Evolutionary conservation across 1,284 basidiomycete genomes (phyloP).

Genomic region (Phylloboletellus chloephorus): DNA sequence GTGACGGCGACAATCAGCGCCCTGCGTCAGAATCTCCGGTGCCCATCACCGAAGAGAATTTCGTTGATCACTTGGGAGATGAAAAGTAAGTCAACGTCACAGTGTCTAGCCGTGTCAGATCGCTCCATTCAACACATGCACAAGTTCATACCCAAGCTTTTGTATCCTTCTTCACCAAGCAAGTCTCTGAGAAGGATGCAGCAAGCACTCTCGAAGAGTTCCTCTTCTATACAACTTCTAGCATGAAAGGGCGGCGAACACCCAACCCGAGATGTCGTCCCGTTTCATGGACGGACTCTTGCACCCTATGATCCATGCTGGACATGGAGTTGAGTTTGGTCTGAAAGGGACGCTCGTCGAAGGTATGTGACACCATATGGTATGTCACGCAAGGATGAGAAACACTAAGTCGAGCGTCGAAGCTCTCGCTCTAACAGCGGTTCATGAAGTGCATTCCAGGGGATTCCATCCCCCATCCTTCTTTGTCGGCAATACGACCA

Average conservation of each 20-base stretch:
- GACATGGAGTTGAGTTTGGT: slow-evolving; percentile 31
- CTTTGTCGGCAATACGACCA: slow-evolving; percentile 4
- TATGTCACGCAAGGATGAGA: neutral
- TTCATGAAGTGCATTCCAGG: slow-evolving; percentile 10
- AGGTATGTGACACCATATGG: slow-evolving; percentile 18
- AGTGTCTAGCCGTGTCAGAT: neutral
- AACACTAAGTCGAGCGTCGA: slow-evolving; percentile 1
- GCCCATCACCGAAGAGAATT: slow-evolving; percentile 37
- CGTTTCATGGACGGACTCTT: slow-evolving; percentile 25
- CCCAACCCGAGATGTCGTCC: slow-evolving; percentile 23
- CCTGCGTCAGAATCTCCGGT: slow-evolving; percentile 35
- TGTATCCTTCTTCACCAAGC: slow-evolving; percentile 48
- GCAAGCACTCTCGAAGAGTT: slow-evolving; percentile 47
- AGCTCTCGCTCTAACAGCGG: slow-evolving; percentile 26
- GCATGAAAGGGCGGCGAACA: slow-evolving; percentile 9
- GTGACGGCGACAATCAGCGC: slow-evolving; percentile 31
- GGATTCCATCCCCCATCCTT: slow-evolving; percentile 20
- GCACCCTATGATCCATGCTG: slow-evolving; percentile 29
- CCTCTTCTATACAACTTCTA: slow-evolving; percentile 52
- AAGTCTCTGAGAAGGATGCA: slow-evolving; percentile 41
- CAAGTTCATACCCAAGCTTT: slow-evolving; percentile 57
- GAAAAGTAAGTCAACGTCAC: slow-evolving; percentile 31
- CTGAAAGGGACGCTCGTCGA: slow-evolving; percentile 29
- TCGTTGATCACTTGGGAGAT: slow-evolving; percentile 39
- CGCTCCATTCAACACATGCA: neutral